Evolutionary conservation across 768 basidiomycete genomes (phyloP).

Genomic region (Suillus discolor): DNA sequence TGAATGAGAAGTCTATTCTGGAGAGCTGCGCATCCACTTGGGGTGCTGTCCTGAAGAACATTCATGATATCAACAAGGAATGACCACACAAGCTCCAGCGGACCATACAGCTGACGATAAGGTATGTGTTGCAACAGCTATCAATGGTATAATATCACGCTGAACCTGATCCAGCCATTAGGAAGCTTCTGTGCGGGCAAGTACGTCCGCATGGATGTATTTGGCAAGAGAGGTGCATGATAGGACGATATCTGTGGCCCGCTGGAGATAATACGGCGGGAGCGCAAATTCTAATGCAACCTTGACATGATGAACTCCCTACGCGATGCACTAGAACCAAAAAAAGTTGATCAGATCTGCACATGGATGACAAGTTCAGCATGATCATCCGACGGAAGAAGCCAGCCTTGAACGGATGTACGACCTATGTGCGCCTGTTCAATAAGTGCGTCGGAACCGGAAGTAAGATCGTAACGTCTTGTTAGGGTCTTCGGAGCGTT

Average conservation of each 20-base stretch:
- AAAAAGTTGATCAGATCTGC: not conserved
- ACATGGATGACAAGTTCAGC: not conserved
- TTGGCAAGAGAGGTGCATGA: slow-evolving; percentile 4
- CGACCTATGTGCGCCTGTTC: not conserved
- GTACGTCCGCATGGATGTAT: not conserved
- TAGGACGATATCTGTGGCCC: not conserved
- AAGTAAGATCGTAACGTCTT: too few relatives aligned
- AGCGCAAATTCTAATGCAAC: not conserved
- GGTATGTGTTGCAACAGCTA: slow-evolving; percentile 2
- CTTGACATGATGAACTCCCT: slow-evolving; percentile 19
- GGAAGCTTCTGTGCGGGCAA: slow-evolving; percentile 4
- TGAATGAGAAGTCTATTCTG: slow-evolving; percentile 55
- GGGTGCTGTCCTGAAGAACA: slow-evolving; percentile 29
- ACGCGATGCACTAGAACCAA: not conserved
- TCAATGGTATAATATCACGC: slow-evolving; percentile 6
- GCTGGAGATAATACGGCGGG: not conserved
- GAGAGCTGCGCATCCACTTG: slow-evolving; percentile 52
- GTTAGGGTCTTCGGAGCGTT: not conserved
- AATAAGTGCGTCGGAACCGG: slow-evolving; percentile 3
- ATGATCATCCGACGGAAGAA: not conserved
- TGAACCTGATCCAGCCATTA: not conserved
- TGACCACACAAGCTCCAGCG: not conserved
- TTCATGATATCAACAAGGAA: not conserved
- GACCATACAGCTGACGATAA: slow-evolving; percentile 5
- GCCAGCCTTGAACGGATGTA: not conserved